These are phyloP conservation scores for Coelastrella sp. DNA, from an alignment of 139 green algal species.

Conservation along the genomic window DNA sequence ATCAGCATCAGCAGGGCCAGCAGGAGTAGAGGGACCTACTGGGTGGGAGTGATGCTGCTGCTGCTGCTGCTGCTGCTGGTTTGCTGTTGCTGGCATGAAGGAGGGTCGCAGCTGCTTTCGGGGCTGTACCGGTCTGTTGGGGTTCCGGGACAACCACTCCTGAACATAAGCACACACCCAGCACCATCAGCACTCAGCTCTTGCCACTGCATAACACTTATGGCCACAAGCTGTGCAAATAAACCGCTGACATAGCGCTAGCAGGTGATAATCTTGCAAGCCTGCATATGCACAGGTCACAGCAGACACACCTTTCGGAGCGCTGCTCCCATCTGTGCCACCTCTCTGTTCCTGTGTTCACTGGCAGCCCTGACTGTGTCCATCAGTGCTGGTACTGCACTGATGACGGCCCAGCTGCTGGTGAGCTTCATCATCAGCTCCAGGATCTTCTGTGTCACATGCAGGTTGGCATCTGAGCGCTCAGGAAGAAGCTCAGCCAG, in stretches of 20 bases:
- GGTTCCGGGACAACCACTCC: constrained; percentile 7
- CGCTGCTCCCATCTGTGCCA: neutral
- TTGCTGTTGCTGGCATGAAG: constrained; percentile 11
- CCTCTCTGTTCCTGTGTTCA: constrained; percentile 35
- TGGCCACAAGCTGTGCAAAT: neutral
- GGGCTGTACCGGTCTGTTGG: constrained; percentile 11
- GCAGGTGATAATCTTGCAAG: neutral
- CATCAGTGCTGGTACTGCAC: neutral
- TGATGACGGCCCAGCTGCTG: neutral
- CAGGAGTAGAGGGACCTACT: neutral
- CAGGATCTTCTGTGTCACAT: constrained; percentile 49
- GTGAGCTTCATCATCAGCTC: constrained; percentile 28
- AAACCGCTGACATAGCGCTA: neutral
- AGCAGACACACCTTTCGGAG: neutral
- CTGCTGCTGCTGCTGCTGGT: constrained; percentile 11
- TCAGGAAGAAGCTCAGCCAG: constrained; percentile 29
- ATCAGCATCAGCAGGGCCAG: constrained; percentile 2
- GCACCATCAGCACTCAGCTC: neutral
- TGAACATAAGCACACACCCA: neutral
- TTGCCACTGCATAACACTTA: neutral
- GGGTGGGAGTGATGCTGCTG: constrained; percentile 4
- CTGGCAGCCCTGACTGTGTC: neutral
- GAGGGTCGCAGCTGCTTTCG: neutral
- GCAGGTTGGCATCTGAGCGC: constrained; percentile 33
- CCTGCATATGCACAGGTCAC: neutral